phyloP scores from a whole-genome alignment of 73 alveolate species.

The Tetrahymena malaccensis region DNA sequence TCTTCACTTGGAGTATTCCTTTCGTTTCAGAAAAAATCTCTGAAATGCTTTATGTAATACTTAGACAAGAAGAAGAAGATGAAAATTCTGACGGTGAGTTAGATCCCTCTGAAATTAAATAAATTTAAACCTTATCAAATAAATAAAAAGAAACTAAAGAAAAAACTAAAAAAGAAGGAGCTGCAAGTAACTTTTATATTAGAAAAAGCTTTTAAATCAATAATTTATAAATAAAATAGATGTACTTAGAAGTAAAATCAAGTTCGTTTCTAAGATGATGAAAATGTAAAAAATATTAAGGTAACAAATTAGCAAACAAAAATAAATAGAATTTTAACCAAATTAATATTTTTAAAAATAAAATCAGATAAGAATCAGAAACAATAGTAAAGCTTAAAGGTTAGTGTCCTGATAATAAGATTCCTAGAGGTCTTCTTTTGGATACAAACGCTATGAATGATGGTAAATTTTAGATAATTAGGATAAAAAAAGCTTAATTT shows the following conservation, averaged over 20 bases:
- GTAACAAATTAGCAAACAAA: neutral
- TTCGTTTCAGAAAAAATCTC: constrained; percentile 79
- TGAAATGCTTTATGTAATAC: constrained; percentile 61
- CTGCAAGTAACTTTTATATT: neutral
- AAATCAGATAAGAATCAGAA: constrained; percentile 74
- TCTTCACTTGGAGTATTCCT: constrained; percentile 84
- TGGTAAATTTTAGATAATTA: neutral
- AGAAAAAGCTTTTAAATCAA: neutral
- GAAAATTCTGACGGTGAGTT: constrained; percentile 19
- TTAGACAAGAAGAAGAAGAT: constrained; percentile 39
- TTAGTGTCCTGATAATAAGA: constrained; percentile 84
- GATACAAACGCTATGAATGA: constrained; percentile 49
- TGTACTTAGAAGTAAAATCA: constrained; percentile 6
- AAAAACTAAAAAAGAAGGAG: neutral
- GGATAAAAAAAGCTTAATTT: neutral
- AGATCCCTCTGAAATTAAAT: constrained; percentile 5
- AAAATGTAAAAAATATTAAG: constrained; percentile 34
- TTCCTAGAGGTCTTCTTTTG: constrained; percentile 79
- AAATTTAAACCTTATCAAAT: neutral
- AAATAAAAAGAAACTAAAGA: neutral
- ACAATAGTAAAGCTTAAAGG: constrained; percentile 85
- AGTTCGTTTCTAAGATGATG: constrained; percentile 38
- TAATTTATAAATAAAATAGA: neutral
- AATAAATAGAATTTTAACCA: neutral
- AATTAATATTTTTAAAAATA: neutral